These are phyloP conservation scores for Leishmania major DNA, from an alignment of 208 protist species.

Conservation along the genomic window DNA sequence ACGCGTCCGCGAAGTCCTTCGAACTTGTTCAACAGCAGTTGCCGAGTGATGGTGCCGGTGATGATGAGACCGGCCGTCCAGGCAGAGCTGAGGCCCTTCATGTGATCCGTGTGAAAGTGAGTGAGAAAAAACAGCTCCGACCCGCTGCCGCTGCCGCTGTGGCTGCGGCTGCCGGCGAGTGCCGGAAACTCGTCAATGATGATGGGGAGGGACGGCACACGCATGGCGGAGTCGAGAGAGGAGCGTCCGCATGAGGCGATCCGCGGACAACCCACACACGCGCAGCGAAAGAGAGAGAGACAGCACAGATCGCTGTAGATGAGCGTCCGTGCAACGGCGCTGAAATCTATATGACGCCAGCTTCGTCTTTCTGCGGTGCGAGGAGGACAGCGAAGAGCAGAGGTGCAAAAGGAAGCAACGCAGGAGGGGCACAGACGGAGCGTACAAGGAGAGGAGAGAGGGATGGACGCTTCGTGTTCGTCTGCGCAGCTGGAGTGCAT, in stretches of 20 bases:
- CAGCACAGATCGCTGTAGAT: neutral
- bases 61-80: conserved; percentile 70
- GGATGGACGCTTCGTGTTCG: neutral
- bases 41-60: conserved; percentile 52
- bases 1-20: conserved; percentile 36
- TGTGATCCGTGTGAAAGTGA: conserved; percentile 92
- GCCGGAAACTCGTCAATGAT: conserved; percentile 61
- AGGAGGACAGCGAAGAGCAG: neutral
- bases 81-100: conserved; percentile 59
- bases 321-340: neutral
- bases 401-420: neutral
- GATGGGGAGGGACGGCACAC: conserved; percentile 53
- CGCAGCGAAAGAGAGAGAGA: neutral
- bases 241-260: neutral
- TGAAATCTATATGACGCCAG: neutral
- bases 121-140: conserved; percentile 58
- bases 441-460: neutral
- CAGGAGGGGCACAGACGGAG: neutral
- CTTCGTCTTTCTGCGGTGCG: too few species aligned
- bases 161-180: neutral
- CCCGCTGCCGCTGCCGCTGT: neutral
- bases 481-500: neutral
- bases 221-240: conserved; percentile 30
- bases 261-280: neutral
- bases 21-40: conserved; percentile 56